Percentiles rank a stretch among this genome's conserved stretches.
Evolutionary conservation across 1,139 yeast genomes (phyloP).

Genomic region (Lodderomyces beijingensis): DNA sequence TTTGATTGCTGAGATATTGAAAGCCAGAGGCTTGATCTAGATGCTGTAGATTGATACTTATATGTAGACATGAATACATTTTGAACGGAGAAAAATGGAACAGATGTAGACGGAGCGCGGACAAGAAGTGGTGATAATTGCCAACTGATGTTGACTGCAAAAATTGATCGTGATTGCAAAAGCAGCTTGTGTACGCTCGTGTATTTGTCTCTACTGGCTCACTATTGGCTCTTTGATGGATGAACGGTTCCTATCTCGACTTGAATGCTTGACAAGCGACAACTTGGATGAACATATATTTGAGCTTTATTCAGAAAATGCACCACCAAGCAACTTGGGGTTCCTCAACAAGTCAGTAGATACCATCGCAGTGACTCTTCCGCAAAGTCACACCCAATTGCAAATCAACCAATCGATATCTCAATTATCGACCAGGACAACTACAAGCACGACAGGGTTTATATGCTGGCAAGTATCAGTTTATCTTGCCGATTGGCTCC

Average conservation of each 20-base stretch:
- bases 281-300: conserved; percentile 41
- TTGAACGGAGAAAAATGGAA: no score
- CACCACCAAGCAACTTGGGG: conserved; percentile 42
- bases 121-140: no score
- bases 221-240: no score
- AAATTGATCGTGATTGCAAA: no score
- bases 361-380: conserved; percentile 28
- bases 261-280: conserved; percentile 2
- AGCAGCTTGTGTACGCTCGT: no score
- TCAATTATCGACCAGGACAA: conserved; percentile 32
- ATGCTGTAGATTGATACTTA: no score
- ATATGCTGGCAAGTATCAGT: conserved; percentile 60
- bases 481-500: conserved; percentile 48
- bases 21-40: conserved; percentile 71
- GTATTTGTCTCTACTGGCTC: no score
- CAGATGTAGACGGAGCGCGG: no score
- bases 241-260: no score
- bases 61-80: no score
- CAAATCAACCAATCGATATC: conserved; percentile 40
- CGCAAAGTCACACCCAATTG: conserved; percentile 26
- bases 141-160: no score
- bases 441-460: conserved; percentile 65
- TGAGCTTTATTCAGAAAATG: conserved; percentile 39
- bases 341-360: conserved; percentile 36
- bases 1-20: conserved; percentile 85